Percentiles rank a stretch among this genome's conserved stretches.
phyloP scores from a whole-genome alignment of 352 stramenopile genomes.

The Phytophthora fragariae region DNA sequence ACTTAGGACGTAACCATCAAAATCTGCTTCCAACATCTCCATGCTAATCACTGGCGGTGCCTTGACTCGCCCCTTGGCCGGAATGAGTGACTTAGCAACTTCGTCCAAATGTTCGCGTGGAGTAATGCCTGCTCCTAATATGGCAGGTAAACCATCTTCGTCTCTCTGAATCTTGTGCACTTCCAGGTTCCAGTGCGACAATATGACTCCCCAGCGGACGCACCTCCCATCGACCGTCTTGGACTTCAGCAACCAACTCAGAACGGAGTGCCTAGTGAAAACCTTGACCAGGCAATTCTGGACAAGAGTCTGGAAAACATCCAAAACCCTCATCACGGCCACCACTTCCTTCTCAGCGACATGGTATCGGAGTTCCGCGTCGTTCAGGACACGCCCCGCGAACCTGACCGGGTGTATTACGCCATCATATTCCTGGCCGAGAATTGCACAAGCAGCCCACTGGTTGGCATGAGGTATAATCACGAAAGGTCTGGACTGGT shows the following conservation, averaged over 20 bases:
- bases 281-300: not conserved
- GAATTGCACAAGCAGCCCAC: too few species aligned
- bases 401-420: not conserved
- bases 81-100: not conserved
- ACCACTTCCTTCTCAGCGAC: constrained; percentile 3
- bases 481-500: not conserved
- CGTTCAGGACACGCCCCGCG: constrained; percentile 1
- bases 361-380: not conserved
- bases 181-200: constrained; percentile 6
- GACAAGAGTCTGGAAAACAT: not conserved
- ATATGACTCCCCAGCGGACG: not conserved
- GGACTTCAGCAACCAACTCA: constrained; percentile 7
- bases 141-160: constrained; percentile 3
- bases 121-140: not conserved
- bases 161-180: constrained; percentile 1
- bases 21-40: constrained; percentile 5
- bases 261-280: constrained; percentile 6
- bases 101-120: constrained; percentile 4
- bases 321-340: not conserved
- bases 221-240: not conserved
- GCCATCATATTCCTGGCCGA: too few species aligned
- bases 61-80: not conserved
- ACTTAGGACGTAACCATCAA: not conserved
- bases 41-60: constrained; percentile 8
- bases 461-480: too few species aligned